phyloP scores from a whole-genome alignment of 2,329 filamentous ascomycete genomes.

The Zymoseptoria passerinii region DNA sequence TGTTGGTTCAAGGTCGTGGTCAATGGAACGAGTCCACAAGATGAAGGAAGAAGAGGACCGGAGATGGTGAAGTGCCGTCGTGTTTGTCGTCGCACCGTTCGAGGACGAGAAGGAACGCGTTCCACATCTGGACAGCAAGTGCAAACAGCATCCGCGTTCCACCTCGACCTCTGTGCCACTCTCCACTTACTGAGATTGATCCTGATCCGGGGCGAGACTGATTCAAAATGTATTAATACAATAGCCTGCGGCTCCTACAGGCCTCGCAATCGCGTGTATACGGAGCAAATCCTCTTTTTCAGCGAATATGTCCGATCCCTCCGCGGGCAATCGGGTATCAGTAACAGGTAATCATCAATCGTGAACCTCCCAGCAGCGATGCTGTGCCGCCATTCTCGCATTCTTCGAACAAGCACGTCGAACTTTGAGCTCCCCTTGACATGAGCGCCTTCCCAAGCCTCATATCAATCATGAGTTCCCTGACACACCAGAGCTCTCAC shows the following conservation, averaged over 20 bases:
- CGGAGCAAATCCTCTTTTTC: background rate
- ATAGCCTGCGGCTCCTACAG: background rate
- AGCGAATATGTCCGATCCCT: background rate
- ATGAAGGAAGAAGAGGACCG: slow-evolving; percentile 1
- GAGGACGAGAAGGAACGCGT: background rate
- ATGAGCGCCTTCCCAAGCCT: background rate
- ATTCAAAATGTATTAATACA: background rate
- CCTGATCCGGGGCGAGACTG: background rate
- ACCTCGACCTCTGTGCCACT: background rate
- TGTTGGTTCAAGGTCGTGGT: background rate
- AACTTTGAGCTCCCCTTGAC: background rate
- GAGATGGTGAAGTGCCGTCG: slow-evolving; percentile 5
- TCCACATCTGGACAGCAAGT: background rate
- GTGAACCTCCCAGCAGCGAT: background rate
- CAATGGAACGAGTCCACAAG: background rate
- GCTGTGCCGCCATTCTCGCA: background rate
- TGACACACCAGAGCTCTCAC: slow-evolving; percentile 24
- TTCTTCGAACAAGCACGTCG: background rate
- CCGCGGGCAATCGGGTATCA: background rate
- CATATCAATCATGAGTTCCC: background rate
- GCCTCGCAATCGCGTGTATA: background rate
- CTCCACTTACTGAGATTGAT: background rate
- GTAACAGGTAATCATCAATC: background rate
- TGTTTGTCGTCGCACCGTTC: slow-evolving; percentile 3
- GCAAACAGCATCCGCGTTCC: background rate